Evolutionary conservation across 257 asterid genomes (phyloP).

Genomic region (Penstemon davidsonii): DNA sequence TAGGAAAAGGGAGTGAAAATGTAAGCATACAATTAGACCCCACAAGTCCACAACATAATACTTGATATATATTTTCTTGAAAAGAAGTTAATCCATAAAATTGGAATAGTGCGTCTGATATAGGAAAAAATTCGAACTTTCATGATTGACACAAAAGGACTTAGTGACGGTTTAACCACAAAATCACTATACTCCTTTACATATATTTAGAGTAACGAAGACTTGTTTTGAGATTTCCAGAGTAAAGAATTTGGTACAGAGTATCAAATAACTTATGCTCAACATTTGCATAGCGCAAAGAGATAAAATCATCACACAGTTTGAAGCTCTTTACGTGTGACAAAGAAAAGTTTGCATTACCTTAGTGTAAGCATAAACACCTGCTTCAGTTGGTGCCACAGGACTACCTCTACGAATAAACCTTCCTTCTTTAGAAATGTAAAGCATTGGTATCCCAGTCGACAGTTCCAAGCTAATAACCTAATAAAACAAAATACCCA

Average conservation of each 20-base stretch:
- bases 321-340: background rate
- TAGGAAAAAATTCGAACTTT: no score
- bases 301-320: background rate
- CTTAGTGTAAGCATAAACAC: conserved; percentile 97
- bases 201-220: no score
- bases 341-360: conserved; percentile 37
- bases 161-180: background rate
- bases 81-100: no score
- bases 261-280: background rate
- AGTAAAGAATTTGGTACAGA: background rate
- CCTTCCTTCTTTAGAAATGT: conserved; percentile 82
- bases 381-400: conserved; percentile 76
- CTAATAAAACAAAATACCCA: conserved; percentile 37
- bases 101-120: no score
- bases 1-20: background rate
- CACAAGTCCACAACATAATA: no score
- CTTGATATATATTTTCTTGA: no score
- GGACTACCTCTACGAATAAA: conserved; percentile 97
- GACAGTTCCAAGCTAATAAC: conserved; percentile 95
- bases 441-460: conserved; percentile 98
- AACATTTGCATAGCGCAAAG: background rate
- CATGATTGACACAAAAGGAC: no score
- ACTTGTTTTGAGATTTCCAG: no score
- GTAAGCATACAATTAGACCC: background rate
- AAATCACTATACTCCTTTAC: background rate